Base-by-base conservation (phyloP, 345 rosid genomes). In the Pugionium cornutum region DNA sequence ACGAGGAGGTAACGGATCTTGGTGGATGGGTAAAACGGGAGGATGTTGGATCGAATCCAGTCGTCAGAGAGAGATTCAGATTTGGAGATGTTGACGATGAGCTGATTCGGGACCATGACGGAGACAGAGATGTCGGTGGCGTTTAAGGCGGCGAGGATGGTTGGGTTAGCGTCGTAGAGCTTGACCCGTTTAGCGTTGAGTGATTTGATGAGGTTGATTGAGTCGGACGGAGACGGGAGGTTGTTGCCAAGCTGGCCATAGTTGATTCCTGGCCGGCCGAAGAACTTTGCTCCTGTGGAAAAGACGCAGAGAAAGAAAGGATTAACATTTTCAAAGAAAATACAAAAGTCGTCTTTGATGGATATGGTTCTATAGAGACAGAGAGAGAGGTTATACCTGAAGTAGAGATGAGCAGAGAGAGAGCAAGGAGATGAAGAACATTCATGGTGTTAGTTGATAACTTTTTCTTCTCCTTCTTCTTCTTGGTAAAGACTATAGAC, bases 1-100 rank as follows among this genome's bases (percentile, higher is more conserved):
- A 87, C 84, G 27, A 92, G 85, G 73, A 92, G 87, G 74, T 89
- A 92, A 7, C 95, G 87, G 80, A 92, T 92, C 77, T 77, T 80
- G 76, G 87, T 86, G 35, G 48, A 51, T 1, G 86, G 84, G 68
- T 80, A 78, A 68, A 77, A 80, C 2, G 84, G 85, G 6, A 82
- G 73, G 53, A 91, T 80, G 41, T 87, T 83, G 74, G 77, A 73
- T 2, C 27, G 47, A 31, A 86, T 82, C 98, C 95, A 92, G 0
- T 75, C 63, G 64, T 92, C 91, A 28, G 92, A 73, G 7, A 84
- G 69, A 10, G 76, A 6, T 4, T 81, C 72, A 32, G 73, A 73
- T 32, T 72, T 66, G 10, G 89, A 75, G 43, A 83, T 69, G 62
- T 73, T 78, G 84, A 64, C 61, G 53, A 92, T 62, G 64, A 85